A percentile compares a stretch with the other conserved stretches of the same genome.
phyloP scores from a whole-genome alignment of 192 early-diverging fungal species.

The Phlyctochytrium bullatum region DNA sequence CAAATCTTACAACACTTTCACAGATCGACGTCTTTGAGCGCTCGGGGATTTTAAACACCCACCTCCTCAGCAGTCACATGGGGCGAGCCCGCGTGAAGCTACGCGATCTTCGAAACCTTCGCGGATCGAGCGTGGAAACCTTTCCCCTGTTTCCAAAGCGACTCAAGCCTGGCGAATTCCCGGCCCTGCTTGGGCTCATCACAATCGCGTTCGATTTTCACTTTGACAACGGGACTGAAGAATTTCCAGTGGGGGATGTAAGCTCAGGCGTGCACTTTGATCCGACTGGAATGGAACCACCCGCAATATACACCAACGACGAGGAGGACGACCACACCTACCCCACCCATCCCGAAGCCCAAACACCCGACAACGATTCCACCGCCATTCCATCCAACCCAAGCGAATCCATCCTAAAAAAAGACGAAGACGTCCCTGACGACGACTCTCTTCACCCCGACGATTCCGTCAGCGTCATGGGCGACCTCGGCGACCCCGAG shows the following conservation, averaged over 20 bases:
- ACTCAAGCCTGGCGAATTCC: neutral
- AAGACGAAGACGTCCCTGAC: neutral
- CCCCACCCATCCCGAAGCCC: neutral
- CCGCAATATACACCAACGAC: neutral
- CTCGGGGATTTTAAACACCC: constrained; percentile 5
- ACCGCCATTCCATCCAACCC: too few species aligned
- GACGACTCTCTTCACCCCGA: neutral
- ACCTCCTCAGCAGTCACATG: constrained; percentile 22
- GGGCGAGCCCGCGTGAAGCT: constrained; percentile 27
- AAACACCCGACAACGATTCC: neutral
- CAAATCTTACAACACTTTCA: neutral
- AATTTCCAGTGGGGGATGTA: too few species aligned
- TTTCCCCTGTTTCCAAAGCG: constrained; percentile 2
- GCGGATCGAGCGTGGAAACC: constrained; percentile 22
- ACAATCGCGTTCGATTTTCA: constrained; percentile 10
- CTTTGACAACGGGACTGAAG: neutral
- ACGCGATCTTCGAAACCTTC: constrained; percentile 18
- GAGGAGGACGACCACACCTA: neutral
- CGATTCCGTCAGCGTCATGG: neutral
- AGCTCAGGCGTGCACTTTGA: too few species aligned
- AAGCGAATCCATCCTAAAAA: neutral
- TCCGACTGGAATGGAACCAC: too few species aligned
- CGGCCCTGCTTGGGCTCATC: constrained; percentile 10
- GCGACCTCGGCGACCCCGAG: constrained; percentile 7
- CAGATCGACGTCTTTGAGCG: neutral